Conservation (phyloP, 805 yeast species). For the Metschnikowia baotianmanensis region DNA sequence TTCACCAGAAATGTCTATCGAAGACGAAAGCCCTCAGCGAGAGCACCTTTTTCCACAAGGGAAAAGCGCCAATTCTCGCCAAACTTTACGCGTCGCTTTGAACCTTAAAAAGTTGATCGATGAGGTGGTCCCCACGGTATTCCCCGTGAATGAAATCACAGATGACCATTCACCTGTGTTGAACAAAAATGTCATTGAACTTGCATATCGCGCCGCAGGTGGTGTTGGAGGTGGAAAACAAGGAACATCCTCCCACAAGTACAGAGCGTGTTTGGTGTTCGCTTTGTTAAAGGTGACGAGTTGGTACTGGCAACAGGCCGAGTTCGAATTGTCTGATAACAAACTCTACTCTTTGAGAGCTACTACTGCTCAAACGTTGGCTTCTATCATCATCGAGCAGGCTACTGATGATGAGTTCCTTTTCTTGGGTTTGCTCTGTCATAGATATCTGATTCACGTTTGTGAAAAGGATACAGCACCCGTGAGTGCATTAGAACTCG, state of each 20-base stretch:
- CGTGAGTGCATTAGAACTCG: conserved; percentile 75
- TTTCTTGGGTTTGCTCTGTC: conserved; percentile 74
- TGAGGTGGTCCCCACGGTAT: conserved; percentile 64
- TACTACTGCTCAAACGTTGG: conserved; percentile 69
- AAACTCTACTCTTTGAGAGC: conserved; percentile 60
- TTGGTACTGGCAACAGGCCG: conserved; percentile 69
- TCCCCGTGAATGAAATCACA: conserved; percentile 48
- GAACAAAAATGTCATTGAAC: conserved; percentile 53
- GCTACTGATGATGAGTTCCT: conserved; percentile 58
- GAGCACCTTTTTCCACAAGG: conserved; percentile 9
- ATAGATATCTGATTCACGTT: conserved; percentile 64
- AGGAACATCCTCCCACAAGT: conserved; percentile 56
- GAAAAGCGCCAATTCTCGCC: conserved; percentile 61
- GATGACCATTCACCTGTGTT: conserved; percentile 59
- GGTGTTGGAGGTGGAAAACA: conserved; percentile 62
- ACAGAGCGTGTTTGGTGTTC: conserved; percentile 66
- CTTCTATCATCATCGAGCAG: conserved; percentile 64
- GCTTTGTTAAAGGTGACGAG: conserved; percentile 70
- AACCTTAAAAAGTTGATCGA: conserved; percentile 75
- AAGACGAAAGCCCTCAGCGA: conserved; percentile 1
- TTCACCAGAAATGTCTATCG: conserved; percentile 1
- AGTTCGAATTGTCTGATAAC: conserved; percentile 63
- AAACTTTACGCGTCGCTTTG: conserved; percentile 63
- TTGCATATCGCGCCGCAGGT: conserved; percentile 75
- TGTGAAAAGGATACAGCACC: conserved; percentile 63